phyloP scores from a whole-genome alignment of 73 alveolate genomes.

The Blepharisma japonicum region DNA sequence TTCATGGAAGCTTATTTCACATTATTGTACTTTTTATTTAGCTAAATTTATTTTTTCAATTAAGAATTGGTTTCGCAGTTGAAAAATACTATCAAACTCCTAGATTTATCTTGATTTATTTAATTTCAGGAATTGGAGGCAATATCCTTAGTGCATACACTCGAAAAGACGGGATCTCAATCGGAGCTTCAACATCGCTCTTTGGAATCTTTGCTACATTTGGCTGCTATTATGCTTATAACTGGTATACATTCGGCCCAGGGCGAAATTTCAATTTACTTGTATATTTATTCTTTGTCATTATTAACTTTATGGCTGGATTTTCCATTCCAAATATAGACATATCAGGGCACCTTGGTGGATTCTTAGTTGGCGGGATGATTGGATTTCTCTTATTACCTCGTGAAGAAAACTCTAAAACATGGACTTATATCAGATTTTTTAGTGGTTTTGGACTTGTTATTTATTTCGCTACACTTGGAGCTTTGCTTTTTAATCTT shows the following conservation, averaged over 20 bases:
- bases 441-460: neutral
- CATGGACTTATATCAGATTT: neutral
- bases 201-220: slow-evolving; percentile 15
- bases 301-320: neutral
- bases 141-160: neutral
- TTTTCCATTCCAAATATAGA: neutral
- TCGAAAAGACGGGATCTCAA: neutral
- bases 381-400: slow-evolving; percentile 21
- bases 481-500: too few relatives aligned
- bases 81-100: neutral
- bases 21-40: neutral
- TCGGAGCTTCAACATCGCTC: slow-evolving; percentile 20
- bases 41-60: slow-evolving; percentile 8
- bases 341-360: slow-evolving; percentile 15
- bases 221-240: slow-evolving; percentile 26
- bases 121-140: slow-evolving; percentile 13
- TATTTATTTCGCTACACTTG: neutral
- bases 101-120: neutral
- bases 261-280: slow-evolving; percentile 23
- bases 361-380: neutral
- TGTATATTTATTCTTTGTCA: slow-evolving; percentile 7
- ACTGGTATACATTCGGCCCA: slow-evolving; percentile 21
- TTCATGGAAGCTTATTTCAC: slow-evolving; percentile 23
- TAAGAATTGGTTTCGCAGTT: slow-evolving; percentile 4
- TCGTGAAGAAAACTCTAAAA: neutral